Conservation (phyloP, 1,284 basidiomycete species). For the Erythrobasidium hasegawianum region DNA sequence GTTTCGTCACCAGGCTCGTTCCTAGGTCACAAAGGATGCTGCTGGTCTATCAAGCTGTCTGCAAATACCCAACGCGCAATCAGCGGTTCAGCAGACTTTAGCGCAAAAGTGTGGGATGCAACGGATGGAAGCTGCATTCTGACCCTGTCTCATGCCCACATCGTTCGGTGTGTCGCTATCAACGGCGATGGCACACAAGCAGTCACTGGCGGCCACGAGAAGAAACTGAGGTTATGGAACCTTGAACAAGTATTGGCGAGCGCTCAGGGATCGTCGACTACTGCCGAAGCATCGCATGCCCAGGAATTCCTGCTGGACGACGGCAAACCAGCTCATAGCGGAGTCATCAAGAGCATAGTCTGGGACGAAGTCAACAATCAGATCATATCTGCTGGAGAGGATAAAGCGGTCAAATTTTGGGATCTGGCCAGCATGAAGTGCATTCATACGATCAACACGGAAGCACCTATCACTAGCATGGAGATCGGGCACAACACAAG, state of each 20-base stretch:
- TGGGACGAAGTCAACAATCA: conserved; percentile 79
- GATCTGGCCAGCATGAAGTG: conserved; percentile 18
- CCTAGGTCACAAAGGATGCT: conserved; percentile 90
- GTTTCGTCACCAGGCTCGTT: conserved; percentile 69
- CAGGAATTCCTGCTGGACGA: conserved; percentile 31
- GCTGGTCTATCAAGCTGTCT: conserved; percentile 95
- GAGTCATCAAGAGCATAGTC: conserved; percentile 83
- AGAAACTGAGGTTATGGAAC: conserved; percentile 94
- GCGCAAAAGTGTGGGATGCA: conserved; percentile 99
- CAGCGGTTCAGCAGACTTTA: conserved; percentile 94
- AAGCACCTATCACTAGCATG: conserved; percentile 72
- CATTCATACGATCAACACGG: conserved; percentile 12
- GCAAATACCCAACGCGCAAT: conserved; percentile 64
- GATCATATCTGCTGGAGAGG: conserved; percentile 85
- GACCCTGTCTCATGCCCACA: conserved; percentile 95
- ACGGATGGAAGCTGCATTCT: conserved; percentile 79
- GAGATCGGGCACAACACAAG: conserved; percentile 56
- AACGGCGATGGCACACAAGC: conserved; percentile 64
- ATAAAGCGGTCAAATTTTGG: conserved; percentile 74
- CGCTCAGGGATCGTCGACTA: conserved; percentile 38
- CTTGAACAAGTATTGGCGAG: conserved; percentile 65
- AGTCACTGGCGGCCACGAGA: conserved; percentile 93
- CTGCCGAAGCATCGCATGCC: conserved; percentile 7
- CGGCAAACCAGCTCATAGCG: conserved; percentile 61
- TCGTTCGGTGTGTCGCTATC: conserved; percentile 90